Conservation (phyloP, 1,284 basidiomycete species). For the Pseudozyma flocculosa region DNA sequence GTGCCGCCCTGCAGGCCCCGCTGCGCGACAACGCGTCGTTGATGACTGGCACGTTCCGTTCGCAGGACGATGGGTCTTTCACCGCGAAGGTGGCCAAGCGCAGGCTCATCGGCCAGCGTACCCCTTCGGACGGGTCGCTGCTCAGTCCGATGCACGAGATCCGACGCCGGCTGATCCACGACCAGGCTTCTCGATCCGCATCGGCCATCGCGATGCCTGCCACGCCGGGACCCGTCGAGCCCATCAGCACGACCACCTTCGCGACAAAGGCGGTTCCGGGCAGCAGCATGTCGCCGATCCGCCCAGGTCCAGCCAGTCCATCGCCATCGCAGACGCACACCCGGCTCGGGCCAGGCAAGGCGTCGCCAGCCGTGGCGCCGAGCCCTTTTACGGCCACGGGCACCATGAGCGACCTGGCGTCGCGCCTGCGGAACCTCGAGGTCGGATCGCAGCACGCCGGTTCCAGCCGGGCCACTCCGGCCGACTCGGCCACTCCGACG, state of each 20-base stretch:
- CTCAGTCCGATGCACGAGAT: slow-evolving; percentile 38
- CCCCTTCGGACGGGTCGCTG: slow-evolving; percentile 27
- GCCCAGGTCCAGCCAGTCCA: slow-evolving; percentile 5
- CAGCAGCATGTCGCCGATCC: too few relatives aligned
- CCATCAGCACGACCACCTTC: too few relatives aligned
- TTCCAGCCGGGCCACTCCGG: slow-evolving; percentile 23
- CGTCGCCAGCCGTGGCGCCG: slow-evolving; percentile 32
- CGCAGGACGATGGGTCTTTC: slow-evolving; percentile 41
- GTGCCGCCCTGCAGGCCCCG: slow-evolving; percentile 10
- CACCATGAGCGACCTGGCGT: slow-evolving; percentile 38
- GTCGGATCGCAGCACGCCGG: slow-evolving; percentile 5
- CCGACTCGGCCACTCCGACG: slow-evolving; percentile 29
- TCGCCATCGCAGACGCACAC: slow-evolving; percentile 23
- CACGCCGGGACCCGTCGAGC: too few relatives aligned
- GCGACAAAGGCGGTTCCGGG: too few relatives aligned
- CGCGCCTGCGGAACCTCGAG: slow-evolving; percentile 11
- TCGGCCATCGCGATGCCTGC: too few relatives aligned
- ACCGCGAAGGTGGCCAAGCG: slow-evolving; percentile 35
- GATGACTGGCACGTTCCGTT: slow-evolving; percentile 28
- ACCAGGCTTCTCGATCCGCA: too few relatives aligned
- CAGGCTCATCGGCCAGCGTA: slow-evolving; percentile 34
- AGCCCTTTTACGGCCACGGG: slow-evolving; percentile 31
- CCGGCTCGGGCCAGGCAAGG: slow-evolving; percentile 36
- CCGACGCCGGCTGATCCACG: slow-evolving; percentile 20
- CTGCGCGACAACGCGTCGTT: slow-evolving; percentile 14